Base-by-base conservation (phyloP, 257 asterid genomes). In the Thymus quinquecostatus region DNA sequence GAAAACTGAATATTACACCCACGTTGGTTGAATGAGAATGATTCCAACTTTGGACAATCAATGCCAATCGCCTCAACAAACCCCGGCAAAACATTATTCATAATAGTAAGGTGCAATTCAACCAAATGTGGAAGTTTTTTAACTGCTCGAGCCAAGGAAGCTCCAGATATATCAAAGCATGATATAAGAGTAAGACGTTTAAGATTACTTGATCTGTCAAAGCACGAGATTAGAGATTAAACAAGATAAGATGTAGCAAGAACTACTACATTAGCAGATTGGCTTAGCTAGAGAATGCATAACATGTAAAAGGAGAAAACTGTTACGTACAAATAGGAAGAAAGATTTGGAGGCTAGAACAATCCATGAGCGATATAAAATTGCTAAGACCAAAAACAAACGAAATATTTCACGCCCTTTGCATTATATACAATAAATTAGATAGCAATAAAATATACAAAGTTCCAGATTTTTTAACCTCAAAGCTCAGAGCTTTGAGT, bases 91-190 rank as follows among this genome's bases (percentile, higher is more conserved):
- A 47, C 29, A 3, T 0, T 2, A 11, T 60, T 9, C 60, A 40
- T 57, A 34, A 63, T 28, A 49, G 55, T 30, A 41, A 88, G 77
- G 70, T 86, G 89, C 80, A 88, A 58, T 80, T 86, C 89, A 71
- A 84, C 91, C 72, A 88, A 57, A 53, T 72, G 40, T 8, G 88
- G 83, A 47, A 82, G 71, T 44, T 34, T 79, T 77, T 59, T 65
- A 8, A 73, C 73, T 8, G 88, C 85, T 77, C 33, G 66, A 51
- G 38, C 47, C 65, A 85, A 62, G 28, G 75, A 73, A 6, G 21
- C 21, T 0, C 44, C 74, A 12, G 74, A 56, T 33, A 86, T 62
- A 1, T 14, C 10, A 57, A n/a, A 3, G 73, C 81, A 75, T 34
- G 36, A 41, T 53, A 55, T 68, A 43, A 87, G 64, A 8, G 64